Percentiles rank a stretch among this genome's conserved stretches.
phyloP scores from a whole-genome alignment of 805 yeast species.

The Cyberlindnera euphorbiiphila region DNA sequence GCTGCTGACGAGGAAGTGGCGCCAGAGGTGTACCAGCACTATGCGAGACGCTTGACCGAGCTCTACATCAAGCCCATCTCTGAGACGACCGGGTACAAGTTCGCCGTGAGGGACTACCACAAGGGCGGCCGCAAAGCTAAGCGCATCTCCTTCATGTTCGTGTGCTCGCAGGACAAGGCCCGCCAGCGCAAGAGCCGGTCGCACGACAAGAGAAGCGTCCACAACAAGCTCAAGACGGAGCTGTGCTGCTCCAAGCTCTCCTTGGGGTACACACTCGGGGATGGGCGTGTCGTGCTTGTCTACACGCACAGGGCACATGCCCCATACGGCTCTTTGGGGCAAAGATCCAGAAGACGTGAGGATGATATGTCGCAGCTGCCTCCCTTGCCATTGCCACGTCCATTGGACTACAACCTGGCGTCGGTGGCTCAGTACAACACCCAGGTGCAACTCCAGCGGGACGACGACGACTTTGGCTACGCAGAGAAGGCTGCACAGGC shows the following conservation, averaged over 20 bases:
- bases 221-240: slow-evolving; percentile 39
- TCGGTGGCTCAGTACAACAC: slow-evolving; percentile 17
- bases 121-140: slow-evolving; percentile 39
- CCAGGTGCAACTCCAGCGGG: slow-evolving; percentile 4
- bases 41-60: slow-evolving; percentile 34
- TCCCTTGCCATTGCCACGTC: slow-evolving; percentile 7
- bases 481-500: slow-evolving; percentile 17
- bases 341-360: slow-evolving; percentile 8
- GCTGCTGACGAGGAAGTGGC: slow-evolving; percentile 29
- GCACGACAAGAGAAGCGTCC: slow-evolving; percentile 34
- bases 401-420: slow-evolving; percentile 12
- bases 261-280: slow-evolving; percentile 35
- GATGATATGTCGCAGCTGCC: slow-evolving; percentile 4
- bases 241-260: slow-evolving; percentile 39
- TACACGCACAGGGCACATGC: slow-evolving; percentile 39
- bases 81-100: slow-evolving; percentile 38
- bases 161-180: slow-evolving; percentile 42
- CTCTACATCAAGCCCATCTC: slow-evolving; percentile 39
- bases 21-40: slow-evolving; percentile 30
- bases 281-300: slow-evolving; percentile 34
- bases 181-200: slow-evolving; percentile 41
- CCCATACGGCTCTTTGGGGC: slow-evolving; percentile 31
- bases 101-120: slow-evolving; percentile 43
- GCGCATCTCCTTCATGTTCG: slow-evolving; percentile 40
- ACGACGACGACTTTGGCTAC: slow-evolving; percentile 3